Conservation (phyloP, 352 stramenopile genomes). For the Phytophthora pinifolia region DNA sequence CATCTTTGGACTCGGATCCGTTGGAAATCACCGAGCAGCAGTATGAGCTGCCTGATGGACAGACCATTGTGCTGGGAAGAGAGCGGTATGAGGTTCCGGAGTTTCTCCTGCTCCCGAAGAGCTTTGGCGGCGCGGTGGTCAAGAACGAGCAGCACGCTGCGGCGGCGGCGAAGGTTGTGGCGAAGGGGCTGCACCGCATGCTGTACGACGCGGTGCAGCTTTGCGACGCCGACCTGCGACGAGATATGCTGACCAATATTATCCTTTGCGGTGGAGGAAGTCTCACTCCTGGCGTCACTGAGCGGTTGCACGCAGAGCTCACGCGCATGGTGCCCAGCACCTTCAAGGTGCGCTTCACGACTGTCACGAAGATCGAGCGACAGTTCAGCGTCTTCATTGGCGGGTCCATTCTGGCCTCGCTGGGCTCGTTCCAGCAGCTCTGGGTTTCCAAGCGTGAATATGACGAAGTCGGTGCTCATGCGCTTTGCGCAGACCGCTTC, state of each 20-base stretch:
- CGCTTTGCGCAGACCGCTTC: constrained; percentile 74
- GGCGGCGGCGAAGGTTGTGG: constrained; percentile 42
- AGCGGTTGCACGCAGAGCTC: constrained; percentile 80
- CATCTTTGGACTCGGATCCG: constrained; percentile 7
- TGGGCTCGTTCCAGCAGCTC: constrained; percentile 88
- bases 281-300: constrained; percentile 70
- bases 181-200: constrained; percentile 78
- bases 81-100: constrained; percentile 78
- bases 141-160: constrained; percentile 53
- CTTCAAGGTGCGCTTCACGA: constrained; percentile 88
- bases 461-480: constrained; percentile 72
- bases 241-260: constrained; percentile 88
- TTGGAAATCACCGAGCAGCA: constrained; percentile 37
- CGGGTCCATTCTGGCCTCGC: constrained; percentile 82
- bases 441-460: constrained; percentile 88
- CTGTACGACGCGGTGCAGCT: constrained; percentile 83
- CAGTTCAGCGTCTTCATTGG: constrained; percentile 90
- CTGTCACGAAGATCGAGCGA: constrained; percentile 77
- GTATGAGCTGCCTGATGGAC: constrained; percentile 84
- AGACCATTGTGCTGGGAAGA: constrained; percentile 56
- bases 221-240: constrained; percentile 79
- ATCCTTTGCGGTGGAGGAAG: constrained; percentile 85
- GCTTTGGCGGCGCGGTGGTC: constrained; percentile 46
- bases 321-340: constrained; percentile 77
- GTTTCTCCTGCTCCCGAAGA: constrained; percentile 70